Evolutionary conservation across 768 basidiomycete genomes (phyloP).

Genomic region (Gyrodon lividus): DNA sequence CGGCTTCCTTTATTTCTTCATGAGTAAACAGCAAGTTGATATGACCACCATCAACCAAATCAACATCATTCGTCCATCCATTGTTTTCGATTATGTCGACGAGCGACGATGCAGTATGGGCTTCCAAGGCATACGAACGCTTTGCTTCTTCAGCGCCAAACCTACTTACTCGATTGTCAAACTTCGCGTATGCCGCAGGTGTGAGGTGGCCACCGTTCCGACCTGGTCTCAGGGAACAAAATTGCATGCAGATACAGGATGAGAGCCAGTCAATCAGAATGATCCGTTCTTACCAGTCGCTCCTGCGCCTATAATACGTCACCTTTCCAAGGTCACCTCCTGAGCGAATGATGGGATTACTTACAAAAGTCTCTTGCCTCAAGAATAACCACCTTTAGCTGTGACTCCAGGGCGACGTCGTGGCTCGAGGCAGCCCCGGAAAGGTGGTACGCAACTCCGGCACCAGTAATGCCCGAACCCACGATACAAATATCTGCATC

Average conservation of each 20-base stretch:
- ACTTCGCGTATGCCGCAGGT: slow-evolving; percentile 46
- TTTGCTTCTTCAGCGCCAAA: slow-evolving; percentile 58
- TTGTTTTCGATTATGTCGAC: slow-evolving; percentile 46
- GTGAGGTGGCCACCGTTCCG: slow-evolving; percentile 80
- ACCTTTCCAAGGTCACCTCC: not conserved
- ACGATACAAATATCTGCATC: slow-evolving; percentile 76
- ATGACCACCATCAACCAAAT: slow-evolving; percentile 60
- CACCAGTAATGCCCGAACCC: slow-evolving; percentile 78
- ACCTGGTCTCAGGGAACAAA: slow-evolving; percentile 37
- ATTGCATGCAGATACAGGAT: not conserved
- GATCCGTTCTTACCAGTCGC: slow-evolving; percentile 57
- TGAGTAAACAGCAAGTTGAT: slow-evolving; percentile 48
- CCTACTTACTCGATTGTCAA: slow-evolving; percentile 34
- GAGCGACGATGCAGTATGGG: slow-evolving; percentile 50
- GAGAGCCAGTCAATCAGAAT: slow-evolving; percentile 4
- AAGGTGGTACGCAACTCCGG: slow-evolving; percentile 73
- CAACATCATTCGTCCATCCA: slow-evolving; percentile 48
- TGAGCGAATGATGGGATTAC: slow-evolving; percentile 25
- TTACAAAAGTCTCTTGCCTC: slow-evolving; percentile 87
- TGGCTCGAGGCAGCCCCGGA: slow-evolving; percentile 31
- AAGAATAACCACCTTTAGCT: slow-evolving; percentile 58
- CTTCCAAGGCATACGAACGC: slow-evolving; percentile 54
- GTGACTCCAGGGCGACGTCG: slow-evolving; percentile 5
- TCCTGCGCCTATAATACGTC: slow-evolving; percentile 52
- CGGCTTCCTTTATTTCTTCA: slow-evolving; percentile 38